Conservation (phyloP, 2,329 filamentous ascomycete species). For the Setomelanomma holmii region DNA sequence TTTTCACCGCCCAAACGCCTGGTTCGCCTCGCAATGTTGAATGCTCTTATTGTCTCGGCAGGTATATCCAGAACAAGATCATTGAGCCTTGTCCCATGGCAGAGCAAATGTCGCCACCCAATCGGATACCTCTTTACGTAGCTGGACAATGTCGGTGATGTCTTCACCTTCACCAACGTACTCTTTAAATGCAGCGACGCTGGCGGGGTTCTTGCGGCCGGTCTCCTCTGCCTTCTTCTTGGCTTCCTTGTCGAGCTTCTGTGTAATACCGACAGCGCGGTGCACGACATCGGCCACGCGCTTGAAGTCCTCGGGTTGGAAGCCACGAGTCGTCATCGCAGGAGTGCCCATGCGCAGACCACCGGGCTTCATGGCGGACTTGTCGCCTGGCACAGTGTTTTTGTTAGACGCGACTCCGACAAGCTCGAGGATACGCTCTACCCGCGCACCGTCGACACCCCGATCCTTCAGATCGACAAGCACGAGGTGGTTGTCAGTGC, state of each 20-base stretch:
- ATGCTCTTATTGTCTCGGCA: constrained; percentile 11
- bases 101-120: constrained; percentile 53
- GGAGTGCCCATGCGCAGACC: constrained; percentile 96
- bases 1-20: constrained; percentile 27
- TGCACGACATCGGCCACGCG: constrained; percentile 58
- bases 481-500: constrained; percentile 98
- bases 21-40: constrained; percentile 16
- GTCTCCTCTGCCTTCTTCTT: constrained; percentile 47
- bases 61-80: background rate
- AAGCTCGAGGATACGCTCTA: constrained; percentile 94
- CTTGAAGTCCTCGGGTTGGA: constrained; percentile 90
- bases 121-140: constrained; percentile 51
- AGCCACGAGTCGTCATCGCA: constrained; percentile 96
- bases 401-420: constrained; percentile 99
- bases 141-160: constrained; percentile 50
- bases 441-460: constrained; percentile 87
- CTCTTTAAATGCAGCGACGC: constrained; percentile 51
- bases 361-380: constrained; percentile 91
- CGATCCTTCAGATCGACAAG: constrained; percentile 90
- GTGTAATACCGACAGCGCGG: constrained; percentile 51
- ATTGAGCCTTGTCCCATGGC: constrained; percentile 47
- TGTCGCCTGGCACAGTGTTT: constrained; percentile 97
- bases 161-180: constrained; percentile 51
- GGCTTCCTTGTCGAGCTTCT: constrained; percentile 50
- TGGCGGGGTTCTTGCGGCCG: constrained; percentile 48